These are phyloP conservation scores for Colletotrichum sp. DNA, from an alignment of 2,329 filamentous ascomycete species.

Conservation along the genomic window DNA sequence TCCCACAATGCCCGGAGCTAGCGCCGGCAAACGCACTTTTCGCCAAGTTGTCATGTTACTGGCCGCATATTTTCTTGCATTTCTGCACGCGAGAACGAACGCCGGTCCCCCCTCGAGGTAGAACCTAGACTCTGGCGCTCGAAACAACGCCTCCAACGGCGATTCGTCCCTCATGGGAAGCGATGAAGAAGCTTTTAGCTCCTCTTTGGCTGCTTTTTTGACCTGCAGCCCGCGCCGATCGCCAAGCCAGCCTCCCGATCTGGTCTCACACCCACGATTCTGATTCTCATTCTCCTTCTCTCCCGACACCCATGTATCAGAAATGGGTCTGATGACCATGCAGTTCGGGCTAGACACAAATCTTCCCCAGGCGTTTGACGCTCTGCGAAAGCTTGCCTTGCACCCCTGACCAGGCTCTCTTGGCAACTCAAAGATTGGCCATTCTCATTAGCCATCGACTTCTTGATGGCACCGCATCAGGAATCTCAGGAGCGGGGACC, in stretches of 20 bases:
- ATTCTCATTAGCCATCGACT: background rate
- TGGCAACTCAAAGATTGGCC: background rate
- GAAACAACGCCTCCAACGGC: background rate
- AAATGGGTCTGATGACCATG: conserved; percentile 11
- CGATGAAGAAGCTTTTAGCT: background rate
- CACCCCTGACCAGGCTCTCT: background rate
- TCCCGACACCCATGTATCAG: background rate
- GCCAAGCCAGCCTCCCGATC: conserved; percentile 12
- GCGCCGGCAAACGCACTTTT: conserved; percentile 10
- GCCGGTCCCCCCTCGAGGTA: background rate
- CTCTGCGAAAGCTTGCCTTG: background rate
- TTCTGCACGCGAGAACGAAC: background rate
- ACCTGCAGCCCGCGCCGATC: background rate
- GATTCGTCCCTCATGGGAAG: background rate
- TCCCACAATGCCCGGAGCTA: conserved; percentile 8
- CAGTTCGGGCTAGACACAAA: background rate
- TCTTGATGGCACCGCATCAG: background rate
- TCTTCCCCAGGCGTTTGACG: background rate
- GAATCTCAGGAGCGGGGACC: background rate
- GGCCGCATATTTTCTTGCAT: background rate
- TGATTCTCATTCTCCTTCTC: background rate
- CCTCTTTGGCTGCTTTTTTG: background rate
- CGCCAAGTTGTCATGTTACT: background rate
- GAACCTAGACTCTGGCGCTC: background rate
- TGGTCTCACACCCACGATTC: background rate